Conservation (phyloP, 306 rosid genomes). For the Hippophae rhamnoides region DNA sequence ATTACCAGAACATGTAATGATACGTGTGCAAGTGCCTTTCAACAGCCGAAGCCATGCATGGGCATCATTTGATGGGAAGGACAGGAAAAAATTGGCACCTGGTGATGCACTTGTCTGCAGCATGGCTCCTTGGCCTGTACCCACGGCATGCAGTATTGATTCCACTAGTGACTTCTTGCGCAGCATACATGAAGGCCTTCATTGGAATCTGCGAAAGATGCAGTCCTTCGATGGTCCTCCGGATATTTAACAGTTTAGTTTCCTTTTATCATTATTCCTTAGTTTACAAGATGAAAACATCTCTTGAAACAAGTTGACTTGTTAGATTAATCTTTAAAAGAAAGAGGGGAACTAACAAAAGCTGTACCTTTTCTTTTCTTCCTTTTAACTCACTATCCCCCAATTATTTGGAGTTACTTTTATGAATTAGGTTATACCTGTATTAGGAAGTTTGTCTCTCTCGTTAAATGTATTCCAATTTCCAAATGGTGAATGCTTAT, state of each 20-base stretch:
- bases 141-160: constrained; percentile 79
- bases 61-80: constrained; percentile 95
- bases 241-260: constrained; percentile 22
- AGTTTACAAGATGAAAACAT: no score
- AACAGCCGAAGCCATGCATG: constrained; percentile 87
- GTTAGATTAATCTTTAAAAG: no score
- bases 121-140: constrained; percentile 99
- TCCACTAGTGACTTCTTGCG: constrained; percentile 78
- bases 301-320: no score
- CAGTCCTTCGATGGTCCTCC: constrained; percentile 79
- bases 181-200: constrained; percentile 90
- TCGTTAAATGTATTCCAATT: no score
- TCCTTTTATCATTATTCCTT: neutral
- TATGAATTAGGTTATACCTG: no score
- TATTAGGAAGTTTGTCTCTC: no score
- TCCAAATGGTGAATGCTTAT: no score
- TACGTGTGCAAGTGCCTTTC: constrained; percentile 80
- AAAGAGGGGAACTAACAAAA: no score
- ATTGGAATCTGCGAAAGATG: constrained; percentile 84
- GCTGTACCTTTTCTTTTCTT: no score
- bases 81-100: constrained; percentile 66
- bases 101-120: constrained; percentile 95
- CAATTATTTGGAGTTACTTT: no score
- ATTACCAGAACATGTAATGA: constrained; percentile 76
- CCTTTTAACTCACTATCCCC: no score